Base-by-base conservation (phyloP, 805 yeast species). In the Sungouiella blattae region DNA sequence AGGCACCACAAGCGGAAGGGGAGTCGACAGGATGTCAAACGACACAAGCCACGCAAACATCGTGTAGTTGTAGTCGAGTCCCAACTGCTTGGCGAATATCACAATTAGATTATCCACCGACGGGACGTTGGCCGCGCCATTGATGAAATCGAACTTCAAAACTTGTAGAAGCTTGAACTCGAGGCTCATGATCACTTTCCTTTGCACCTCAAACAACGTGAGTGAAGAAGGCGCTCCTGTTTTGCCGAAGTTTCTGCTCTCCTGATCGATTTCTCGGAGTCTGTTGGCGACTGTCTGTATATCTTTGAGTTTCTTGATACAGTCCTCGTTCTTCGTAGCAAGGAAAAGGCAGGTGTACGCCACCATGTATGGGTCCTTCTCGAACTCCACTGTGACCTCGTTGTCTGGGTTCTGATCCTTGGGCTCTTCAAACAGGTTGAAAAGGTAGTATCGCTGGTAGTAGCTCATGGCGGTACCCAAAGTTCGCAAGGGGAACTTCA, bases 301-400 rank as follows among this genome's bases (percentile, higher is more conserved):
- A 29, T 83, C 86, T 34, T 77, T 68, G 11, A 83, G 56, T 47
- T 83, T 83, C 55, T 87, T 87, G 27, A 87, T 80, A 27, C 88
- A 85, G 52, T 88, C 96, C 51, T 86, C 94, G 44, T 80, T 78
- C 56, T 88, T 87, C 28, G 81, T 66, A 2, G 95, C 83, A 11
- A 86, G 63, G 38, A 84, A 74, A 6, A 88, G 54, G 35, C 87
- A 73, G 7, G 91, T 73, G 6, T 81, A 58, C 0, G 86, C 85
- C n/a, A 85, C 73, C 28, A 81, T 80, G 44, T 69, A 69, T 28
- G 79, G 77, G 35, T 72, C 67, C 27, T 52, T 60, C 33, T 62
- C 69, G 20, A 58, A 46, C 31, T 58, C 61, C 6, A 22, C 31
- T 18, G 43, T 12, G 5, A 43, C 42, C 18, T 47, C 53, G 24